These are phyloP conservation scores for Alternaria viburni DNA, from an alignment of 2,329 filamentous ascomycete species.

Conservation along the genomic window DNA sequence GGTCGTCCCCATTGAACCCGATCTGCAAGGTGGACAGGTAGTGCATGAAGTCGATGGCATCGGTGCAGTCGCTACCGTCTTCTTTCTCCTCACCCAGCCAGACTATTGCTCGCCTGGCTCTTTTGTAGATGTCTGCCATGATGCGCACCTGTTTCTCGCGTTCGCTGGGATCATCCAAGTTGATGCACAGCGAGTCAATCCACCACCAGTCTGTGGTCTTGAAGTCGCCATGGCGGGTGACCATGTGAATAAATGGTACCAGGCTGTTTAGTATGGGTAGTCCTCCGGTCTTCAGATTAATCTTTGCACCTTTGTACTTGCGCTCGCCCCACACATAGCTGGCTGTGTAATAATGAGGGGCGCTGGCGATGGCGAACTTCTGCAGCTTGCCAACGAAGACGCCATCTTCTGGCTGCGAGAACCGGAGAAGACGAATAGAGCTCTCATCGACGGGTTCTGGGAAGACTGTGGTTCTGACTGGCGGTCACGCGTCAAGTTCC, in stretches of 20 bases:
- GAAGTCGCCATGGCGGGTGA: slow-evolving; percentile 29
- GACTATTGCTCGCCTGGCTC: slow-evolving; percentile 25
- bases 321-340: slow-evolving; percentile 39
- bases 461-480: background rate
- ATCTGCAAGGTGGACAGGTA: slow-evolving; percentile 27
- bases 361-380: slow-evolving; percentile 29
- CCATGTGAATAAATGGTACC: slow-evolving; percentile 27
- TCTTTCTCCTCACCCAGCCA: slow-evolving; percentile 36
- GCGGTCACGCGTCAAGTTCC: background rate
- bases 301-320: slow-evolving; percentile 12
- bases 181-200: slow-evolving; percentile 42
- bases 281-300: slow-evolving; percentile 16
- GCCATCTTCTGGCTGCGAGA: slow-evolving; percentile 14
- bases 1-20: slow-evolving; percentile 23
- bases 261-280: slow-evolving; percentile 17
- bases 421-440: slow-evolving; percentile 33
- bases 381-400: slow-evolving; percentile 22
- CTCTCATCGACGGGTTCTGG: slow-evolving; percentile 5
- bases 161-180: slow-evolving; percentile 32
- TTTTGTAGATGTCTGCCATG: slow-evolving; percentile 41
- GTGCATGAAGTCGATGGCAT: slow-evolving; percentile 33
- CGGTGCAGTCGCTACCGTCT: slow-evolving; percentile 27
- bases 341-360: slow-evolving; percentile 36
- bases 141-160: slow-evolving; percentile 39
- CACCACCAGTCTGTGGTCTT: slow-evolving; percentile 36